Percentiles rank a stretch among this genome's conserved stretches.
phyloP scores from a whole-genome alignment of 768 basidiomycete species.

The Hortiboletus flavorubellus region DNA sequence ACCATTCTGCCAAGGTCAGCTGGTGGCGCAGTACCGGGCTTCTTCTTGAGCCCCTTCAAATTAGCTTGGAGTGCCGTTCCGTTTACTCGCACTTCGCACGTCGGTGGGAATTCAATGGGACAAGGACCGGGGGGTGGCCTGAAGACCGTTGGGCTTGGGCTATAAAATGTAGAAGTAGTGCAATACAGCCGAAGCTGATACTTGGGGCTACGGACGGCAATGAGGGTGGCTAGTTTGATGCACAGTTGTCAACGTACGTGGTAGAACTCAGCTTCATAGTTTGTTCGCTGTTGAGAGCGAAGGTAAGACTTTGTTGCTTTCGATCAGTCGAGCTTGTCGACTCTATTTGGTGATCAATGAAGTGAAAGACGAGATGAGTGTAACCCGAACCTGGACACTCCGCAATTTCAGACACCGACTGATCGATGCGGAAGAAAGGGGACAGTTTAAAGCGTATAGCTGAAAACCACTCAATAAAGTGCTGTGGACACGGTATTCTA shows the following conservation, averaged over 20 bases:
- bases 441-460: slow-evolving; percentile 77
- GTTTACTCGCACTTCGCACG: slow-evolving; percentile 90
- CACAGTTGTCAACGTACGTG: slow-evolving; percentile 40
- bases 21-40: slow-evolving; percentile 91
- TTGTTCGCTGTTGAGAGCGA: slow-evolving; percentile 67
- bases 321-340: slow-evolving; percentile 78
- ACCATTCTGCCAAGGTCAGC: slow-evolving; percentile 56
- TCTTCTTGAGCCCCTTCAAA: slow-evolving; percentile 92
- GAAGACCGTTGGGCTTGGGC: slow-evolving; percentile 46
- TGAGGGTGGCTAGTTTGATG: slow-evolving; percentile 8
- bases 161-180: slow-evolving; percentile 77
- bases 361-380: not conserved
- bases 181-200: slow-evolving; percentile 86
- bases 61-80: slow-evolving; percentile 63
- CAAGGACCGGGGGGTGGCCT: slow-evolving; percentile 53
- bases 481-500: slow-evolving; percentile 11
- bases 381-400: slow-evolving; percentile 74
- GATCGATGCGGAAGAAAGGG: slow-evolving; percentile 70
- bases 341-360: slow-evolving; percentile 41
- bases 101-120: slow-evolving; percentile 87
- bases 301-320: slow-evolving; percentile 55
- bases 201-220: slow-evolving; percentile 44
- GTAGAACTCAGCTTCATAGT: slow-evolving; percentile 53
- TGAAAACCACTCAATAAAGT: slow-evolving; percentile 28
- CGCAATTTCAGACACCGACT: slow-evolving; percentile 56